A percentile compares a stretch with the other conserved stretches of the same genome.
Conservation (phyloP, 768 basidiomycete genomes). For the Leucocoprinus sp. region DNA sequence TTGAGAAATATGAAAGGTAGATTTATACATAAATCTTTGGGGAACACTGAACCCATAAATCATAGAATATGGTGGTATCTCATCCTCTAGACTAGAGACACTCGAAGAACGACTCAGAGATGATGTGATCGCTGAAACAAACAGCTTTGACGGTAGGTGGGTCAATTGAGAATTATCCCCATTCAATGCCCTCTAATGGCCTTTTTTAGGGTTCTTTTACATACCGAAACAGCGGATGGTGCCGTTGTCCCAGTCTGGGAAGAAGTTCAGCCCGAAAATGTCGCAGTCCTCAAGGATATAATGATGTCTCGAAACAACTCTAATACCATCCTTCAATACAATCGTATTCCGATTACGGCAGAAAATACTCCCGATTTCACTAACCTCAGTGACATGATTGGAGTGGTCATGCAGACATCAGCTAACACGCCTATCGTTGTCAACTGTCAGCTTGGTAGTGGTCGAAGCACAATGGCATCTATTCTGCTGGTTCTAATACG, state of each 20-base stretch:
- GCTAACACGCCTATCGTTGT: slow-evolving; percentile 77
- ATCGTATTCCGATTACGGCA: slow-evolving; percentile 87
- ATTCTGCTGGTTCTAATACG: slow-evolving; percentile 78
- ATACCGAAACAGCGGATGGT: slow-evolving; percentile 83
- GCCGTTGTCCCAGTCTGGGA: slow-evolving; percentile 94
- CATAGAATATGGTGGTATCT: slow-evolving; percentile 91
- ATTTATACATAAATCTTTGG: neutral
- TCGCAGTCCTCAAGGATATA: slow-evolving; percentile 80
- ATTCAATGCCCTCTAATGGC: neutral
- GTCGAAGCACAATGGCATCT: slow-evolving; percentile 86
- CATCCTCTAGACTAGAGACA: slow-evolving; percentile 78
- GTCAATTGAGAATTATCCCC: slow-evolving; percentile 9
- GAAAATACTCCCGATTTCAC: slow-evolving; percentile 73
- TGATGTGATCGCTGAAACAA: slow-evolving; percentile 80
- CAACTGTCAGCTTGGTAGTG: slow-evolving; percentile 92
- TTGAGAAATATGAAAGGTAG: slow-evolving; percentile 91
- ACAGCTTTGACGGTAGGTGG: slow-evolving; percentile 76
- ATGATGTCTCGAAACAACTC: slow-evolving; percentile 54
- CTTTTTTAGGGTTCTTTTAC: slow-evolving; percentile 66
- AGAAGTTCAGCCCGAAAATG: slow-evolving; percentile 61
- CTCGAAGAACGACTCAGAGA: slow-evolving; percentile 85
- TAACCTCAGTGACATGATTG: slow-evolving; percentile 70
- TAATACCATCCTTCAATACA: slow-evolving; percentile 60
- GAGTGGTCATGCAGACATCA: slow-evolving; percentile 64
- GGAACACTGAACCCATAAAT: neutral